These are phyloP conservation scores for Tetrapisispora iriomotensis DNA, from an alignment of 805 yeast genomes.

Conservation along the genomic window DNA sequence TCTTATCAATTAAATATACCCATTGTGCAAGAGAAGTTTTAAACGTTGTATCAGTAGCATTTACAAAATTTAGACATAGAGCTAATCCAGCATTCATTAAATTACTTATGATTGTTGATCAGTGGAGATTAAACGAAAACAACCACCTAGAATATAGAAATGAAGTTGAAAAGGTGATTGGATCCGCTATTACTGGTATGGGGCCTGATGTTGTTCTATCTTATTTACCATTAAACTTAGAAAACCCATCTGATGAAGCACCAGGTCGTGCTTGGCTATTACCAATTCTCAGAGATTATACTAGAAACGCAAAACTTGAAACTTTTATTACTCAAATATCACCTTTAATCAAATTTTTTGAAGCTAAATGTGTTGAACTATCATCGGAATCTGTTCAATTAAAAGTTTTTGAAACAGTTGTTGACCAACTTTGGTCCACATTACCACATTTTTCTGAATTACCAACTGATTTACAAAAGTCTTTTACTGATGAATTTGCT, in stretches of 20 bases:
- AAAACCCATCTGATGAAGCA: constrained; percentile 38
- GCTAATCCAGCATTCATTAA: constrained; percentile 61
- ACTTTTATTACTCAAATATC: constrained; percentile 54
- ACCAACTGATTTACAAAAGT: constrained; percentile 57
- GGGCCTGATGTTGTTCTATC: constrained; percentile 81
- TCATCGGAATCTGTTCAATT: constrained; percentile 53
- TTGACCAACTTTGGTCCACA: constrained; percentile 88
- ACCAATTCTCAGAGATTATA: constrained; percentile 82
- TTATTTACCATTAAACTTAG: constrained; percentile 70
- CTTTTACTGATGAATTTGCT: constrained; percentile 73
- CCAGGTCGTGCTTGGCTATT: constrained; percentile 95
- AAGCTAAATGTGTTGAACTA: constrained; percentile 35
- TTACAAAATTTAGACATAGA: constrained; percentile 54
- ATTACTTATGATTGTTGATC: constrained; percentile 66
- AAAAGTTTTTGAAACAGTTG: constrained; percentile 74
- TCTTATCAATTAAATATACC: constrained; percentile 65
- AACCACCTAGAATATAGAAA: constrained; percentile 47
- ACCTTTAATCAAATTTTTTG: constrained; percentile 54
- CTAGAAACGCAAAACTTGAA: constrained; percentile 56
- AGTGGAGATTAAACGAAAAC: constrained; percentile 73
- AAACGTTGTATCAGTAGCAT: constrained; percentile 52
- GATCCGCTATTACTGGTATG: constrained; percentile 64
- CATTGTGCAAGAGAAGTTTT: constrained; percentile 67
- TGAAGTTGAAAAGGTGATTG: constrained; percentile 73
- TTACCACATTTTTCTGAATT: constrained; percentile 83